phyloP scores from a whole-genome alignment of 2,329 filamentous ascomycete genomes.

The Monosporascus sp. region DNA sequence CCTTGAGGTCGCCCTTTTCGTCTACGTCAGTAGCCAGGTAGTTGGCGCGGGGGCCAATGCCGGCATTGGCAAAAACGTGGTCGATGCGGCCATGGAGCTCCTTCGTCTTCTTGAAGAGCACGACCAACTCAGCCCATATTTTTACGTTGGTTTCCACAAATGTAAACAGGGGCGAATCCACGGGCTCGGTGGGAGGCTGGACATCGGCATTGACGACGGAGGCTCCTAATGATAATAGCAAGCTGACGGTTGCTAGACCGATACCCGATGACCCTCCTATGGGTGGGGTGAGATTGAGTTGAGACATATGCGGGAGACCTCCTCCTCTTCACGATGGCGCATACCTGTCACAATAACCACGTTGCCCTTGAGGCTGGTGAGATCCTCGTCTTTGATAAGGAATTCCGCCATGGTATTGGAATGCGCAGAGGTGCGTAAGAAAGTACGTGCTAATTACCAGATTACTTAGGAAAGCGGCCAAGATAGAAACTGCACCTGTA shows the following conservation, averaged over 20 bases:
- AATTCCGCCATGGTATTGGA: slow-evolving; percentile 36
- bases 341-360: slow-evolving; percentile 49
- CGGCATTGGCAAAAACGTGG: slow-evolving; percentile 67
- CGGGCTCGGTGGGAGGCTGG: slow-evolving; percentile 30
- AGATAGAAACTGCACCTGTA: no score
- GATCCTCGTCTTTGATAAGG: slow-evolving; percentile 37
- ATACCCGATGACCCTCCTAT: slow-evolving; percentile 56
- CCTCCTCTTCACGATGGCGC: not conserved
- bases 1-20: slow-evolving; percentile 41
- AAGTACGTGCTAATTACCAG: no score
- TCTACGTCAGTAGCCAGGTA: slow-evolving; percentile 44
- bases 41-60: slow-evolving; percentile 40
- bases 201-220: slow-evolving; percentile 51
- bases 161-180: slow-evolving; percentile 22
- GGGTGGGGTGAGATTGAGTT: not conserved
- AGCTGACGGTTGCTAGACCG: slow-evolving; percentile 48
- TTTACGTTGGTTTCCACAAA: slow-evolving; percentile 44
- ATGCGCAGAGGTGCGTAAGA: no score
- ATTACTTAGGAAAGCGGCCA: no score
- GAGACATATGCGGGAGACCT: no score
- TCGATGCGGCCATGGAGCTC: slow-evolving; percentile 69
- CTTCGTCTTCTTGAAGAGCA: slow-evolving; percentile 46
- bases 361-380: slow-evolving; percentile 40
- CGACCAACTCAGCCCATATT: slow-evolving; percentile 43
- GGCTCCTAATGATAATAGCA: slow-evolving; percentile 48